Evolutionary conservation across 148 eudicot species (phyloP).

Genomic region (Camellia sinensis): DNA sequence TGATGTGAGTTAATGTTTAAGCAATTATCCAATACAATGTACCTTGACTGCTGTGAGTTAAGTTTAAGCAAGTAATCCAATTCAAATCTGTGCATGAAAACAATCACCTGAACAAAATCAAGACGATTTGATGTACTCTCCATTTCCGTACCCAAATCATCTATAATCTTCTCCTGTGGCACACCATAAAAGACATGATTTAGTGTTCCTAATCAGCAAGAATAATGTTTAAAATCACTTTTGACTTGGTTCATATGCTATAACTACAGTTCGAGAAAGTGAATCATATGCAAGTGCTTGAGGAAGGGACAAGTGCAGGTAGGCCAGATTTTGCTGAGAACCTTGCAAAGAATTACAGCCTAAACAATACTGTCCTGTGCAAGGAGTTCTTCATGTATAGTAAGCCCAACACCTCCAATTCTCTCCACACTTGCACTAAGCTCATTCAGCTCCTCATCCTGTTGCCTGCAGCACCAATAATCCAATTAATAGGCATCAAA

Average conservation of each 20-base stretch:
- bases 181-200: constrained; percentile 6
- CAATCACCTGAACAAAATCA: constrained; percentile 91
- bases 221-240: neutral
- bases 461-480: constrained; percentile 58
- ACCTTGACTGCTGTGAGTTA: too few species aligned
- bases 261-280: neutral
- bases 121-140: constrained; percentile 91
- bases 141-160: constrained; percentile 85
- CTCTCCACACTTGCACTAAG: constrained; percentile 84
- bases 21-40: too few species aligned
- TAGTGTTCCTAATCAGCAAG: neutral
- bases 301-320: neutral
- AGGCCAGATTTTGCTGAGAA: neutral
- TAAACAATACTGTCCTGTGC: constrained; percentile 57
- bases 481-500: constrained; percentile 10
- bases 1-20: too few species aligned
- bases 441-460: constrained; percentile 92
- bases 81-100: neutral
- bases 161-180: constrained; percentile 81
- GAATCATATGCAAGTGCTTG: neutral
- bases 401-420: constrained; percentile 87
- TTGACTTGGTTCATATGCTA: neutral
- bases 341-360: neutral
- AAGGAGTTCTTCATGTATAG: constrained; percentile 88
- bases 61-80: neutral